Conservation (phyloP, 768 basidiomycete species). For the Exsudoporus frostii region DNA sequence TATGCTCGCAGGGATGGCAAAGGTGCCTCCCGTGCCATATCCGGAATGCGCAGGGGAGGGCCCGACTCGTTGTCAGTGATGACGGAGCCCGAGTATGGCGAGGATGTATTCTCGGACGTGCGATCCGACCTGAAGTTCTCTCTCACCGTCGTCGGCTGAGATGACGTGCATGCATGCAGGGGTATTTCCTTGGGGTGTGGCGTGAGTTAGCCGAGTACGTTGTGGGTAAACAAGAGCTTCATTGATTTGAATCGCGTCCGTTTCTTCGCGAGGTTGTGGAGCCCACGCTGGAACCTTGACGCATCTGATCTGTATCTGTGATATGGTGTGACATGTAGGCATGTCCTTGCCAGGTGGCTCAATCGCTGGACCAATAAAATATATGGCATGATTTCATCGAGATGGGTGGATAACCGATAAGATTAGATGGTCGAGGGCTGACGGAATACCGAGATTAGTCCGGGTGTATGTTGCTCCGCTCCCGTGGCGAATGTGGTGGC, state of each 20-base stretch:
- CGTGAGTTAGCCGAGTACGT: constrained; percentile 28
- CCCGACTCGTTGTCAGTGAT: background rate
- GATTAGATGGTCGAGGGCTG: constrained; percentile 25
- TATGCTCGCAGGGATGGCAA: constrained; percentile 21
- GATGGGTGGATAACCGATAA: constrained; percentile 22
- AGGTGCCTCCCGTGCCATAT: constrained; percentile 18
- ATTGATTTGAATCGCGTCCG: constrained; percentile 15
- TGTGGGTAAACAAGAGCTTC: constrained; percentile 18
- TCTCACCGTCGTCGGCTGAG: constrained; percentile 13
- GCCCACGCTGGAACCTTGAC: constrained; percentile 29
- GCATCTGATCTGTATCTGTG: constrained; percentile 22
- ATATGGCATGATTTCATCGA: constrained; percentile 16
- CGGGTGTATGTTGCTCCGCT: background rate
- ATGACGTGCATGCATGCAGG: constrained; percentile 19
- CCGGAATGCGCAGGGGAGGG: constrained; percentile 15
- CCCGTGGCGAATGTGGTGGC: background rate
- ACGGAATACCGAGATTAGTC: constrained; percentile 12
- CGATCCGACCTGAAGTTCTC: constrained; percentile 14
- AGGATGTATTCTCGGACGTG: constrained; percentile 12
- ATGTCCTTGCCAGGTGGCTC: background rate
- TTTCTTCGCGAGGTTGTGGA: constrained; percentile 27
- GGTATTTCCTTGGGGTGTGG: constrained; percentile 16
- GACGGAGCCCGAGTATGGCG: background rate
- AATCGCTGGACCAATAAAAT: constrained; percentile 5
- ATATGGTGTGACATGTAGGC: constrained; percentile 8